phyloP scores from a whole-genome alignment of 305 asterid genomes.

The Rubia peregrina region DNA sequence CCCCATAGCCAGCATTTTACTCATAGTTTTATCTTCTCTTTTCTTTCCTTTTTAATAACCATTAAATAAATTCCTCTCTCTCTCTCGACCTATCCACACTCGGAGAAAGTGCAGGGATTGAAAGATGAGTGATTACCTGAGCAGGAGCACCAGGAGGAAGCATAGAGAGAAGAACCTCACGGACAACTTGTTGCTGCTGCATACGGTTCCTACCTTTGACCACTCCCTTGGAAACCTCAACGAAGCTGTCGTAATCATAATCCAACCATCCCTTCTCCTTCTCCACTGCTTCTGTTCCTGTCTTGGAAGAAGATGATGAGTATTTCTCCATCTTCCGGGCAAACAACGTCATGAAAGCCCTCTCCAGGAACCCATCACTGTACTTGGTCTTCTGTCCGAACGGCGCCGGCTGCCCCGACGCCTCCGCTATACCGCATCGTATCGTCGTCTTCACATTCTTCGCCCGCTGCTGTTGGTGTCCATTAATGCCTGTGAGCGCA shows the following conservation, averaged over 20 bases:
- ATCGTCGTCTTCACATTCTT: not conserved
- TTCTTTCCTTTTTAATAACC: too few relatives aligned
- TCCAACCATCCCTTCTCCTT: slow-evolving; percentile 50
- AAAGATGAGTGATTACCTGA: slow-evolving; percentile 36
- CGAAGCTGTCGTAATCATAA: slow-evolving; percentile 78
- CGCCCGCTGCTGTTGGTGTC: not conserved
- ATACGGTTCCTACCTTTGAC: slow-evolving; percentile 65
- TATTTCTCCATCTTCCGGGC: slow-evolving; percentile 85
- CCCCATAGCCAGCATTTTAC: slow-evolving; percentile 81
- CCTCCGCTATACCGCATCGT: slow-evolving; percentile 75
- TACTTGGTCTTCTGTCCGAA: slow-evolving; percentile 88
- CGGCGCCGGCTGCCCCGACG: slow-evolving; percentile 81
- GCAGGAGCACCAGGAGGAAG: slow-evolving; percentile 98
- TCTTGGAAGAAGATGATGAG: not conserved
- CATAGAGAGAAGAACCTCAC: slow-evolving; percentile 84
- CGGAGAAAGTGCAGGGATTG: not conserved
- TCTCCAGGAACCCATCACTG: slow-evolving; percentile 73
- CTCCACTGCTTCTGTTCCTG: not conserved
- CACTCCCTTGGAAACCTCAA: slow-evolving; percentile 60
- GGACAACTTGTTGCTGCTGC: slow-evolving; percentile 76
- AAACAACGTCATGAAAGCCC: slow-evolving; percentile 68
- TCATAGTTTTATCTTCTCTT: too few relatives aligned
- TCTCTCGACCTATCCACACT: too few relatives aligned
- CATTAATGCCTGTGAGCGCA: not conserved
- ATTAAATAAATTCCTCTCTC: too few relatives aligned